Evolutionary conservation across 2,329 filamentous ascomycete species (phyloP), one percentile per base, ranked within the genome.

Genomic region (Metarhizium humberi): DNA sequence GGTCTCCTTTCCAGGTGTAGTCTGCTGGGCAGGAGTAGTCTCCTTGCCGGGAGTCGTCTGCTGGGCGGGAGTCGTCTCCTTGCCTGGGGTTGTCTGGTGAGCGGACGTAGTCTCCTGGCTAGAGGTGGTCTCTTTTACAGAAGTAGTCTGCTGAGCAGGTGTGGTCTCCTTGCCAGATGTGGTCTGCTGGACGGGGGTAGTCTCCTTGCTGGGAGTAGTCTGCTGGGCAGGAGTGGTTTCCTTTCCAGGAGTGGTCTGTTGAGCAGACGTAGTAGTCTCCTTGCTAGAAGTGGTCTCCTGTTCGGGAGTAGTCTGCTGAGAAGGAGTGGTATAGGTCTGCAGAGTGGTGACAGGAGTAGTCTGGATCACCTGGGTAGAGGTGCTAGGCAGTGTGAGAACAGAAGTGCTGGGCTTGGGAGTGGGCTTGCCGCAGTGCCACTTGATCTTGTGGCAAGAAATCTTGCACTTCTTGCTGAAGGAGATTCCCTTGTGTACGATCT

Each of bases 391-490:
- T 5, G 52, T 38, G 40, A n/a, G 25, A 6, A 6, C 4, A 13
- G 45, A 13, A 2, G 40, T 42, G 32, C 50, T 34, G 10, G 36
- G 51, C 46, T n/a, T n/a, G 36, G 20, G 45, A 1, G 10, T 30
- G 48, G 53, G 66, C 60, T 71, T 68, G 59, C 69, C 65, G 64
- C 90, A 95, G 75, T 91, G 82, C 72, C 92, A 95, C 62, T 76
- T 30, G 43, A 60, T 57, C 55, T 59, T 56, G 56, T 52, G 50
- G 40, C 55, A 45, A 25, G 40, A 79, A 64, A 95, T 82, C 67
- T 78, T 79, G 73, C 89, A 94, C 63, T 72, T 73, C 51, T 78
- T 72, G 68, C 82, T 78, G 56, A 57, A 68, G 66, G 45, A 14
- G 3, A 53, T 10, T 30, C 52, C 53, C 20, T 0, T 48, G 49